Conservation (phyloP, 345 rosid species). For the Melaleuca alternifolia region DNA sequence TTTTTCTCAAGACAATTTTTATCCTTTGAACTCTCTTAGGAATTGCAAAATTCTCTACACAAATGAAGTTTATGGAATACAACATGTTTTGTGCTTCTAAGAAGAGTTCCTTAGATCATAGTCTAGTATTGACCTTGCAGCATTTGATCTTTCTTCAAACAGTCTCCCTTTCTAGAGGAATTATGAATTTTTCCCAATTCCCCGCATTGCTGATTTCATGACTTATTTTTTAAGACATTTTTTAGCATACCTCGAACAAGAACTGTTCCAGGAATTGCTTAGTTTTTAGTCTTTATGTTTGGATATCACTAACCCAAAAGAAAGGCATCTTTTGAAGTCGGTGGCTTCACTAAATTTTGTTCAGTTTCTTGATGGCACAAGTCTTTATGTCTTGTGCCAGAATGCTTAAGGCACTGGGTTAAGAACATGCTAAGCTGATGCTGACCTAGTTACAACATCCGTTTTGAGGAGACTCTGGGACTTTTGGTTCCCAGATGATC, state of each 20-base stretch:
- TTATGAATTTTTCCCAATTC: background rate
- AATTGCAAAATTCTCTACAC: background rate
- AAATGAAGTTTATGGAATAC: background rate
- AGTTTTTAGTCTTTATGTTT: background rate
- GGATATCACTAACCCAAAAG: background rate
- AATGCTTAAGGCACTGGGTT: background rate
- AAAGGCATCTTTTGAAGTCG: background rate
- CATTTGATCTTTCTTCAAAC: background rate
- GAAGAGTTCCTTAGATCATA: background rate
- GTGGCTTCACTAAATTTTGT: background rate
- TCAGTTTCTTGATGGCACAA: background rate
- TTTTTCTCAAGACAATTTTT: background rate
- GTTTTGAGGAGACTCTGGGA: background rate
- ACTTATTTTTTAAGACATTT: background rate
- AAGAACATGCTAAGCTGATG: background rate
- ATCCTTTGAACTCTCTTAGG: background rate
- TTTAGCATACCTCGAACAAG: background rate
- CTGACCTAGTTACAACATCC: background rate
- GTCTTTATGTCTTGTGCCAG: background rate
- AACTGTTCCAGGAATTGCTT: background rate
- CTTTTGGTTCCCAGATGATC: background rate
- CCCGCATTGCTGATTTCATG: background rate
- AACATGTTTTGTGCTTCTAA: background rate
- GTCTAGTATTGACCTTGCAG: background rate
- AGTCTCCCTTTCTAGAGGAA: background rate